Conservation (phyloP, 306 rosid species). For the Gillenia trifoliata region DNA sequence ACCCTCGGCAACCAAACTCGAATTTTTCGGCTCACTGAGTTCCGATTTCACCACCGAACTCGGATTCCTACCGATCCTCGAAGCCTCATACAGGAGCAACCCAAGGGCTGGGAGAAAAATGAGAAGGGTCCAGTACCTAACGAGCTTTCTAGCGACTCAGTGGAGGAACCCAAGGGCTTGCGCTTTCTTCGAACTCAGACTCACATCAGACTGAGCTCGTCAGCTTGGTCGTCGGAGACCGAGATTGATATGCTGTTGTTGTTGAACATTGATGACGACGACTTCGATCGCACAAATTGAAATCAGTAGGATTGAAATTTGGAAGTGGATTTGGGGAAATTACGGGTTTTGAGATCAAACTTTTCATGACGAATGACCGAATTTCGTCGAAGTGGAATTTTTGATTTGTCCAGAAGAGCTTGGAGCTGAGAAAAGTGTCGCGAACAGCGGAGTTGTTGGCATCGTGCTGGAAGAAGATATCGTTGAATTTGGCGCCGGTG, state of each 20-base stretch:
- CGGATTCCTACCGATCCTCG: conserved; percentile 45
- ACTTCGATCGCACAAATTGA: neutral
- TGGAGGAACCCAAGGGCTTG: conserved; percentile 36
- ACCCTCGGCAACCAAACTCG: neutral
- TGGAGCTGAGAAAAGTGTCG: conserved; percentile 71
- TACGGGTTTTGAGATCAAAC: neutral
- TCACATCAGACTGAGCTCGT: conserved; percentile 68
- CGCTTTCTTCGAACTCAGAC: conserved; percentile 70
- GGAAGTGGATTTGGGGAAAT: neutral
- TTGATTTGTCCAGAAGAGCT: conserved; percentile 53
- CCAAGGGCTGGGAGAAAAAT: conserved; percentile 47
- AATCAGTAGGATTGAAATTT: neutral
- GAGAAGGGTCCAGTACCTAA: conserved; percentile 61
- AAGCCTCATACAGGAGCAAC: conserved; percentile 56
- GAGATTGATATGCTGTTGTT: conserved; percentile 52
- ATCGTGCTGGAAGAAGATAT: conserved; percentile 62
- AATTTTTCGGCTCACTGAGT: neutral
- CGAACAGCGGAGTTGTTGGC: conserved; percentile 41
- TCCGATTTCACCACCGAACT: conserved; percentile 13
- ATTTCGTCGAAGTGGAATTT: conserved; percentile 6
- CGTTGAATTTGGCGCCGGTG: conserved; percentile 61
- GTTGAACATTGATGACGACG: conserved; percentile 43
- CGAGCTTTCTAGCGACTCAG: conserved; percentile 40
- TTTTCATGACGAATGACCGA: conserved; percentile 26
- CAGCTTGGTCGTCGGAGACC: conserved; percentile 68